Evolutionary conservation across 306 rosid species (phyloP), one percentile per base, ranked within the genome.

Genomic region (Trifolium repens): DNA sequence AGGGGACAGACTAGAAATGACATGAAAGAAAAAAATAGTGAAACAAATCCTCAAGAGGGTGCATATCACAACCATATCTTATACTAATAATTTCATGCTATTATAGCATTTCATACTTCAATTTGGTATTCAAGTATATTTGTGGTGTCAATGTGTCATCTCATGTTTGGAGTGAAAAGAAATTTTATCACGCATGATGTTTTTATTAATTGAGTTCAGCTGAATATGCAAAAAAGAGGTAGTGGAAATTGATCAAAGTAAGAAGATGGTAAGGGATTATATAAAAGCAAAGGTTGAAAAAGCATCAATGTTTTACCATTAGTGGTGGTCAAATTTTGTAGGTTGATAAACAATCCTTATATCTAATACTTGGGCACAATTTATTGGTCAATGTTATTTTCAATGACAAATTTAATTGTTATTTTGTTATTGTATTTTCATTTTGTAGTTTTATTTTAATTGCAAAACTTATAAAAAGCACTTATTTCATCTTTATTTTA

Each of bases 51-150:
- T 76, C 68, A 67, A 49, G 57, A 82, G 85, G 90, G 85, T 76
- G 82, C 88, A 84, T 83, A 84, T 86, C 86, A 7, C 37, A 13
- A 72, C 17, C 85, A 76, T 83, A 78, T 83, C 72, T 62, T 8
- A 77, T 40, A 24, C 10, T 57, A 72, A 82, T 82, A 70, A 72
- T 59, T 53, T 13, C 68, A 67, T 67, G 19, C 52, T 37, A 71
- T 76, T 49, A 65, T 68, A 55, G 67, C 54, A 55, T 74, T 58
- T 58, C 27, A 67, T 59, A n/a, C 61, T 43, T 72, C 75, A 77
- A 77, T 65, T 55, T 46, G 42, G 65, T 68, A 35, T 70, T 71
- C 66, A 69, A 60, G 70, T 47, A 69, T 54, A 49, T n/a, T 39
- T 74, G 30, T 47, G n/a, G 69, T 76, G 71, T 50, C 73, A 71